Evolutionary conservation across 2,329 filamentous ascomycete genomes (phyloP).

Genomic region (Dactylella cylindrospora): DNA sequence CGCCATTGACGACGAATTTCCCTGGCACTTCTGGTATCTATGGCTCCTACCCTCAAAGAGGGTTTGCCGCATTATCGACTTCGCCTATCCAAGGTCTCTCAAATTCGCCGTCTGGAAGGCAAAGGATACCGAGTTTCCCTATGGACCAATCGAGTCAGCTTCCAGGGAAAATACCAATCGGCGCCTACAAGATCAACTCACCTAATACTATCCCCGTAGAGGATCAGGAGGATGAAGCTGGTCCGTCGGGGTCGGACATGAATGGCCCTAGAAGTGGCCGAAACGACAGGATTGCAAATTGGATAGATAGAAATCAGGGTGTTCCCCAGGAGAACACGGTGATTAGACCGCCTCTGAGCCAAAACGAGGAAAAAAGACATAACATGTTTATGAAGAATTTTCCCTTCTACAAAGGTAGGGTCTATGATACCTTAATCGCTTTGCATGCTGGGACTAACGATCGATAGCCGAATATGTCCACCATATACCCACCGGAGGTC

Average conservation of each 20-base stretch:
- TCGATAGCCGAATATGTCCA: constrained; percentile 41
- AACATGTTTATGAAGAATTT: constrained; percentile 42
- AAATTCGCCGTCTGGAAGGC: constrained; percentile 13
- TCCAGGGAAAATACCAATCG: constrained; percentile 14
- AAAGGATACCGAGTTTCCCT: constrained; percentile 34
- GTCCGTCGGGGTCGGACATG: constrained; percentile 23
- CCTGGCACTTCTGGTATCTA: constrained; percentile 6
- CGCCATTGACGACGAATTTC: constrained; percentile 25
- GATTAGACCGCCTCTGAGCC: constrained; percentile 29
- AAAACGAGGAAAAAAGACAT: constrained; percentile 32
- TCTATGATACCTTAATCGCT: neutral
- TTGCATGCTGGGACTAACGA: constrained; percentile 2
- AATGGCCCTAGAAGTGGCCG: constrained; percentile 13
- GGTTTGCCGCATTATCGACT: constrained; percentile 11
- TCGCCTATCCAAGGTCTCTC: constrained; percentile 27
- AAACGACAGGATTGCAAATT: constrained; percentile 34
- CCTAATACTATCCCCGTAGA: constrained; percentile 24
- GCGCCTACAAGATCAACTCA: constrained; percentile 29
- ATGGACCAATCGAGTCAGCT: constrained; percentile 8
- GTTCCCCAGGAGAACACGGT: constrained; percentile 41
- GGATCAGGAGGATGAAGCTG: constrained; percentile 24
- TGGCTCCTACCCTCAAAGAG: constrained; percentile 13
- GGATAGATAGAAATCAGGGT: constrained; percentile 39
- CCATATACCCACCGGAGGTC: constrained; percentile 35
- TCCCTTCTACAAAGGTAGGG: constrained; percentile 41